phyloP scores from a whole-genome alignment of 1,284 basidiomycete genomes.

The Earliella scabrosa region DNA sequence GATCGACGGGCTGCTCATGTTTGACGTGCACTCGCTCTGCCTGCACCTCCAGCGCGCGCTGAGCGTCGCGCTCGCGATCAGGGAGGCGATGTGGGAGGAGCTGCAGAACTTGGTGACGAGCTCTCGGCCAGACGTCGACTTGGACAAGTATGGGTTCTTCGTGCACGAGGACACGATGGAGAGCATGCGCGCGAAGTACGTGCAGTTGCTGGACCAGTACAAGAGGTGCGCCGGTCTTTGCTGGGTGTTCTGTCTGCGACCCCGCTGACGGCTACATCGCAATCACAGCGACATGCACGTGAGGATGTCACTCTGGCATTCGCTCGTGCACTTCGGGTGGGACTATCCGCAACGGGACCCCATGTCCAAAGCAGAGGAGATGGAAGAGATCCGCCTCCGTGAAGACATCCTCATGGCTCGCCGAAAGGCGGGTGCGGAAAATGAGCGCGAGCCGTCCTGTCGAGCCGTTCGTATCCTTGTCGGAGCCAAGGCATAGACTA shows the following conservation, averaged over 20 bases:
- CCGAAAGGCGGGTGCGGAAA: conserved; percentile 48
- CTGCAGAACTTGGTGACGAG: conserved; percentile 55
- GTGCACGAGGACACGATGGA: conserved; percentile 19
- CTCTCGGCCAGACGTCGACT: conserved; percentile 51
- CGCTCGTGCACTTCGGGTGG: conserved; percentile 63
- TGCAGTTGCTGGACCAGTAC: conserved; percentile 63
- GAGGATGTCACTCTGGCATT: conserved; percentile 71
- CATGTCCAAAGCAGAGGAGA: conserved; percentile 64
- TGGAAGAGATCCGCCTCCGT: conserved; percentile 66
- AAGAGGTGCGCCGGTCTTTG: conserved; percentile 45
- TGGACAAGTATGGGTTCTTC: conserved; percentile 62
- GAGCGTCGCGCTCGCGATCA: conserved; percentile 64
- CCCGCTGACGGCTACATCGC: neutral
- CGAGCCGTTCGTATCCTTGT: conserved; percentile 63
- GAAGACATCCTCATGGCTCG: conserved; percentile 66
- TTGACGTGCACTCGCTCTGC: conserved; percentile 64
- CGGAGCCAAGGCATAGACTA: conserved; percentile 55
- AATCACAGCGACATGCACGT: conserved; percentile 64
- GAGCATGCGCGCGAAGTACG: conserved; percentile 49
- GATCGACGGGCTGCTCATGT: conserved; percentile 45
- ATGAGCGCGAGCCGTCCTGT: conserved; percentile 59
- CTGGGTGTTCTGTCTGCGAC: neutral
- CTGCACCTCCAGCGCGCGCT: conserved; percentile 73
- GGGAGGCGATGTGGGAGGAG: conserved; percentile 82
- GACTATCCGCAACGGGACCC: conserved; percentile 60